Base-by-base conservation (phyloP, 1,284 basidiomycete species). In the Leccinum solheimii region DNA sequence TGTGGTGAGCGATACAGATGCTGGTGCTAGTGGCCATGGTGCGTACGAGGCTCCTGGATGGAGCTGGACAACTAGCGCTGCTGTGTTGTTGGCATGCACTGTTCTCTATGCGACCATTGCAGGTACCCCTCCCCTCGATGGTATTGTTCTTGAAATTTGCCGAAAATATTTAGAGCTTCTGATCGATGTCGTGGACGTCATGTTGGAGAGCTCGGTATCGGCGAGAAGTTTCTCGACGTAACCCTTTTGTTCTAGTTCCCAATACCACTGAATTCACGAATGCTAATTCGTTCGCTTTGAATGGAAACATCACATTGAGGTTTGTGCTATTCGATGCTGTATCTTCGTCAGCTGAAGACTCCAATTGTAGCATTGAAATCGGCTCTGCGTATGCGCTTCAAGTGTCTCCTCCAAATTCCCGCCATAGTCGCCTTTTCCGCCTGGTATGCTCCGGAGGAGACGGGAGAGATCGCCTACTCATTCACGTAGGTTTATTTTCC, bases 261-360 rank as follows among this genome's bases (percentile, higher is more conserved):
- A 99, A 99, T 76, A 98, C 96, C 16, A 99, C 97, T 21, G 97
- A 99, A 78, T 99, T 99, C 75, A 98, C 99, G 97, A 99, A 99
- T 74, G 97, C 97, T 59, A 97, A 99, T 72, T 97, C 95, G 19
- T 99, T 99, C 72, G 97, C 97, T 16, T 79, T 99, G 68, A 93
- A 97, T 71, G 97, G 93, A 14, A 99, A 99, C 75, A 99, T 99
- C 67, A 95, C 97, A 1, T 80, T 99, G 26, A 95, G 93, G 95
- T 94, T 67, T 55, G 85, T 72, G 13, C 55, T 30, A 1, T 51
- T 43, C n/a, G 14, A 21, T 45, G 3, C 5, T 60, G 11, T 7
- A 2, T 27, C 2, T 3, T 57, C 52, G 5, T 56, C 21, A 58
- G 3, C 53, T 69, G 48, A 59, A 27, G 50, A 45, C 50, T 57